Evolutionary conservation across 176 grass and related monocot genomes (phyloP), one percentile per base, ranked within the genome.

Genomic region (Tuctoria greenei): DNA sequence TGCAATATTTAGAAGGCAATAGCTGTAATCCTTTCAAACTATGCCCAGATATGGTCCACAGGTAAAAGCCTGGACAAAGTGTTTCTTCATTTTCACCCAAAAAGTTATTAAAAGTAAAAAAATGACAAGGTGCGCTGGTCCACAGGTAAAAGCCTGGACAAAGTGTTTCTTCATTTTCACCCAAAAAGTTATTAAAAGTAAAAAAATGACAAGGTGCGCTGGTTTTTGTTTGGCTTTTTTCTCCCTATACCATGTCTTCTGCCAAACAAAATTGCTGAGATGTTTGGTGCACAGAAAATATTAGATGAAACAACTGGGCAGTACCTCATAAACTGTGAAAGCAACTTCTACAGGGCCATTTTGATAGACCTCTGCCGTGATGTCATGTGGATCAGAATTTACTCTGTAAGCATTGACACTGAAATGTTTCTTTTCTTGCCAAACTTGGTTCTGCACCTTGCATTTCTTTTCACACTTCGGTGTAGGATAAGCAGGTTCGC

Each of bases 291-390:
- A 56, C 5, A 37, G 8, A 34, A 43, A 66, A 59, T 21, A 26
- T 63, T 8, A 17, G 65, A 35, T 44, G 39, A 36, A 26, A 8
- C 24, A 49, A 61, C 4, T 68, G 36, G 42, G 47, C 13, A 35
- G 61, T 87, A 93, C 95, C 95, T 93, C 91, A 47, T 93, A 97
- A 88, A 98, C 91, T 18, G 84, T 88, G 62, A 98, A 98, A 63
- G 79, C 75, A 79, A 94, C 95, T 90, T 98, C 89, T 44, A 90
- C 91, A 47, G 86, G 95, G 50, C 95, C 91, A 76, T 93, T 97
- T 75, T 65, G 56, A 72, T 90, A 93, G 67, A 97, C 34, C 84
- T 97, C 95, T 58, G 86, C 71, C 95, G 93, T 97, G 76, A 97
- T 93, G 82, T 87, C 88, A 24, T 54, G 39, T 79, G 81, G 91